Base-by-base conservation (phyloP, 345 rosid genomes). In the Camelina neglecta region DNA sequence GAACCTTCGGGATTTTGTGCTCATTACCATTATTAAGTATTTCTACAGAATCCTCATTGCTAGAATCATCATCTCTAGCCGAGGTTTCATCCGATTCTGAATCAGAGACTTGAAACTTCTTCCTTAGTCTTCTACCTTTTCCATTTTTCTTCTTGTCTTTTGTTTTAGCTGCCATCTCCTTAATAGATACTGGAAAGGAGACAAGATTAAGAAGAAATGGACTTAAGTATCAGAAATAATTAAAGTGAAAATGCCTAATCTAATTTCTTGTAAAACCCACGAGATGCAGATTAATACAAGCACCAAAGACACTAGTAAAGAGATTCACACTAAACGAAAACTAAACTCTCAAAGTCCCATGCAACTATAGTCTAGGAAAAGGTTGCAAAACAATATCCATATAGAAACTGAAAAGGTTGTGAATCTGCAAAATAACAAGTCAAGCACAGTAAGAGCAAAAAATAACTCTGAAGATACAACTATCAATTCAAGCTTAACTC, bases 41-140 rank as follows among this genome's bases (percentile, higher is more conserved):
- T 35, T 20, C 63, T 6, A 16, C 54, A 36, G 65, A 60, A 49
- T 73, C 73, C 41, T 55, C 72, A 51, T 15, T 71, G 69, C 54
- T 33, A 24, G 61, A 33, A 44, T 71, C 61, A 38, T 41, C 47
- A 54, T 60, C 64, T 62, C 60, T 64, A n/a, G 72, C 67, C 38
- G 60, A 67, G 66, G 41, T 62, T 44, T 64, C 65, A 16, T 81
- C 84, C 72, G 85, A 78, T 49, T 84, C 90, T 73, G 90, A 82
- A 50, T 85, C 89, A 65, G 67, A 58, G 4, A 61, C 12, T 38
- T 75, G 86, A 74, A 77, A 81, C 69, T 73, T 87, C 78, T 81
- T 92, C 78, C 69, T 81, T 24, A 82, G 86, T 59, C 87, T 78
- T 66, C 81, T 74, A 20, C 26, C 67, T 44, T 60, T 83, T 35